phyloP scores from a whole-genome alignment of 2,329 filamentous ascomycete species.

The Alternaria novae-zelandiae region DNA sequence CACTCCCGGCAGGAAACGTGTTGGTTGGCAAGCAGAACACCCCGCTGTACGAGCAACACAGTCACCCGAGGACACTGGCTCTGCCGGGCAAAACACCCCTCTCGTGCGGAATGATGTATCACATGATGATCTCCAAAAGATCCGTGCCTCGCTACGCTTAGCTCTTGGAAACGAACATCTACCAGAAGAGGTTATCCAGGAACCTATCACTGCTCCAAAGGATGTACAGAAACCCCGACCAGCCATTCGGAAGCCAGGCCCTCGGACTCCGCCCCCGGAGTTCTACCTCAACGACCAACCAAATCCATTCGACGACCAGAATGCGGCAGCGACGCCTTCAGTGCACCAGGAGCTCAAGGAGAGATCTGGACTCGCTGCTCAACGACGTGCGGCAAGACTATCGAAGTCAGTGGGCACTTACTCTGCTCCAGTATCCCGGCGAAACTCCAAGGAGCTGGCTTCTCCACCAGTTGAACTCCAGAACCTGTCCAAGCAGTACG shows the following conservation, averaged over 20 bases:
- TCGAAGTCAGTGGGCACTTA: constrained; percentile 46
- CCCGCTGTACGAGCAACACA: constrained; percentile 20
- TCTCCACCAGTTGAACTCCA: constrained; percentile 29
- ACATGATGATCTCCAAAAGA: constrained; percentile 40
- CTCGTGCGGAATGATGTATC: constrained; percentile 41
- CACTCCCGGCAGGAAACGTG: constrained; percentile 40
- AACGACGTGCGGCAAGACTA: constrained; percentile 42
- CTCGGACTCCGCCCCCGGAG: constrained; percentile 42
- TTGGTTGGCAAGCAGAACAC: constrained; percentile 40
- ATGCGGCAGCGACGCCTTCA: constrained; percentile 13
- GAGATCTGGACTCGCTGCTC: constrained; percentile 44
- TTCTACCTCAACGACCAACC: constrained; percentile 42
- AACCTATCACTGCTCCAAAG: constrained; percentile 17
- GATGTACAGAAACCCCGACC: constrained; percentile 46
- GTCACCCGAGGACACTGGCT: constrained; percentile 34
- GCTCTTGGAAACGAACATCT: constrained; percentile 42
- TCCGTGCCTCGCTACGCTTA: constrained; percentile 44
- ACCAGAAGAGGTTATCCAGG: constrained; percentile 19
- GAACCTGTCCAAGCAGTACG: constrained; percentile 19
- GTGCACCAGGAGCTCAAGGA: constrained; percentile 32
- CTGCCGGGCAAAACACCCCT: constrained; percentile 38
- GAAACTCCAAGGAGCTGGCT: constrained; percentile 42
- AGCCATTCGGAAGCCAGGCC: constrained; percentile 42
- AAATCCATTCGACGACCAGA: constrained; percentile 41
- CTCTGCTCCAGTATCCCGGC: constrained; percentile 44